Evolutionary conservation across 2,329 filamentous ascomycete species (phyloP), one percentile per base, ranked within the genome.

Genomic region (Xylariaceae sp.): DNA sequence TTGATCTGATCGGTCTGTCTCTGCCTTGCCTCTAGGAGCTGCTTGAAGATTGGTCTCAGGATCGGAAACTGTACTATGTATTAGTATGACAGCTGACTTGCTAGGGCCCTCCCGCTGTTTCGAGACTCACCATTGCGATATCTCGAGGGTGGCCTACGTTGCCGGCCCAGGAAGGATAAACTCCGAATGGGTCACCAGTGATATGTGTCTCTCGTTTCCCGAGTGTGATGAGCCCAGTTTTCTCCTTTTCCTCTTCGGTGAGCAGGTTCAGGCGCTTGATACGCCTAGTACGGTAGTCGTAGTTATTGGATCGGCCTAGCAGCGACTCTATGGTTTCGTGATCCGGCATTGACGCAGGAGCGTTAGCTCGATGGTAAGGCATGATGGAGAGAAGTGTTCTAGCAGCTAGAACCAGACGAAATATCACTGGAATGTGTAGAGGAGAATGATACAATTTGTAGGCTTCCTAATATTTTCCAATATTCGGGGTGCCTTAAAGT

Each of bases 121-220:
- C 14, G 19, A 3, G 5, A 49, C n/a, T 29, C 46, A 60, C 57
- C 20, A 57, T 54, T 14, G 46, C 54, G 2, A 5, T 9, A 20
- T 60, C 57, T 18, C 42, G 21, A 4, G 54, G 44, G 10, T 54
- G 57, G 40, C 37, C 41, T n/a, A 60, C 46, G 21, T 57, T 60
- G 10, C 57, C 57, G 14, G 53, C 53, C 57, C 57, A 57, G 3
- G 54, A 51, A 10, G 50, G 43, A 20, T 47, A 51, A 16, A 57
- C 10, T 2, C 54, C 54, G 21, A 40, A 60, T 16, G 54, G 50
- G 16, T 57, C 54, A 2, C 57, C 54, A 3, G 51, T 40, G 20
- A 60, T 52, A 7, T 37, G 37, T 9, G 20, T 49, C 23, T 48
- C 40, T 26, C 54, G 29, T 19, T 52, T 48, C 2, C 54, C 54